Conservation (phyloP, 179 eudicot genomes). For the Sideroxylon spinosum region DNA sequence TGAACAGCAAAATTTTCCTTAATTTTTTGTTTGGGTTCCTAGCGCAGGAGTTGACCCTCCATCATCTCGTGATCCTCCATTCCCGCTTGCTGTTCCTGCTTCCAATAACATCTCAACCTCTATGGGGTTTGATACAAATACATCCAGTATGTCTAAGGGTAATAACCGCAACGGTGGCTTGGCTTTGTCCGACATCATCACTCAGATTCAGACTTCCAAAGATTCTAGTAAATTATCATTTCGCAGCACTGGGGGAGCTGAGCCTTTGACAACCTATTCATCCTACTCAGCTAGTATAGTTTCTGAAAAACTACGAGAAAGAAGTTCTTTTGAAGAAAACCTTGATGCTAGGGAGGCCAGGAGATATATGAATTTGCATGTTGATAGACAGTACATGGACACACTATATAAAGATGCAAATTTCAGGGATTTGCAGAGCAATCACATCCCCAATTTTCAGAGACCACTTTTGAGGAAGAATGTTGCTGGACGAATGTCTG, state of each 20-base stretch:
- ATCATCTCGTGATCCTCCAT: conserved; percentile 98
- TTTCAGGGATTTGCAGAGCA: conserved; percentile 61
- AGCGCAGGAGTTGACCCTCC: conserved; percentile 99
- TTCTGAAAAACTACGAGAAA: conserved; percentile 69
- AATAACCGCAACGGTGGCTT: conserved; percentile 69
- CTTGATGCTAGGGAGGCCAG: conserved; percentile 59
- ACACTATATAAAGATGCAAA: conserved; percentile 58
- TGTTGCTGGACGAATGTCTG: conserved; percentile 65
- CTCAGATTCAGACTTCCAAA: conserved; percentile 78
- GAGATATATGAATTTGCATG: conserved; percentile 55
- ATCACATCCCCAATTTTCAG: conserved; percentile 81
- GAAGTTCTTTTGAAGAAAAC: conserved; percentile 54
- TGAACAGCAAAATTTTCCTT: conserved; percentile 45
- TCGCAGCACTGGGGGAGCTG: conserved; percentile 49
- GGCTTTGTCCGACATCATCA: conserved; percentile 63
- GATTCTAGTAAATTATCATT: conserved; percentile 60
- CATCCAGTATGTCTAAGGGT: conserved; percentile 44
- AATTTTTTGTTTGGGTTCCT: conserved; percentile 37
- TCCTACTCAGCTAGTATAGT: conserved; percentile 63
- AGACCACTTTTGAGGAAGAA: conserved; percentile 84
- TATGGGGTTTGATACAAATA: conserved; percentile 53
- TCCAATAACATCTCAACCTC: conserved; percentile 64
- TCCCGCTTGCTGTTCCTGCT: conserved; percentile 91
- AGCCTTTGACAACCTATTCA: conserved; percentile 47
- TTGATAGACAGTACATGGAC: conserved; percentile 67